Conservation (phyloP, 75 land plant genomes). For the Cunninghamia lanceolata region DNA sequence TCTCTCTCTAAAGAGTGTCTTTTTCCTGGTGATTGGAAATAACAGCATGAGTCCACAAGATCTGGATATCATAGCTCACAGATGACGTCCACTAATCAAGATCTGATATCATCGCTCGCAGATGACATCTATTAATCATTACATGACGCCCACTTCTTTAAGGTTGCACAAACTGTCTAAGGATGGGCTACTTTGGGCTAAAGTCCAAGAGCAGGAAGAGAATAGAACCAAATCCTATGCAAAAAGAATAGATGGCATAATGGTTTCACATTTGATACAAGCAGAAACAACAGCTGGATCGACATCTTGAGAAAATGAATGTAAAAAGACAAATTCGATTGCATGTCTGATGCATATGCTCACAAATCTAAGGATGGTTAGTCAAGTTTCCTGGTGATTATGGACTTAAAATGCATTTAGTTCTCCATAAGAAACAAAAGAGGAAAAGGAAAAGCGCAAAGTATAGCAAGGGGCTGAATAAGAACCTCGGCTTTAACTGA, state of each 20-base stretch:
- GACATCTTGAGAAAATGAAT: background rate
- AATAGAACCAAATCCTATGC: background rate
- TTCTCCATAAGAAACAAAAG: slow-evolving; percentile 9
- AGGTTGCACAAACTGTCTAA: background rate
- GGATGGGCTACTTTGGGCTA: background rate
- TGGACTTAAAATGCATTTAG: background rate
- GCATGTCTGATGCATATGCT: background rate
- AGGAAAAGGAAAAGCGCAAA: background rate
- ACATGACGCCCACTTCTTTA: background rate
- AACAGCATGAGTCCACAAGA: background rate
- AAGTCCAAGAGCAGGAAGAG: background rate
- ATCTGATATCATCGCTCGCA: background rate
- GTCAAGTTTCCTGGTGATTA: background rate
- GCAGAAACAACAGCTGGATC: background rate
- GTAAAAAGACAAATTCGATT: background rate
- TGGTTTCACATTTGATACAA: background rate
- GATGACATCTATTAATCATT: background rate
- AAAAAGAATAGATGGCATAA: background rate
- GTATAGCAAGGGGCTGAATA: slow-evolving; percentile 12
- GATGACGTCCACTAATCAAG: too few relatives aligned
- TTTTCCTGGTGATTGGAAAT: background rate
- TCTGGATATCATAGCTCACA: background rate
- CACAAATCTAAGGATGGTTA: background rate
- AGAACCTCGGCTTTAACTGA: slow-evolving; percentile 91
- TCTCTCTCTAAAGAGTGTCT: background rate